Base-by-base conservation (phyloP, 129 eudicot genomes). In the Dittrichia graveolens region DNA sequence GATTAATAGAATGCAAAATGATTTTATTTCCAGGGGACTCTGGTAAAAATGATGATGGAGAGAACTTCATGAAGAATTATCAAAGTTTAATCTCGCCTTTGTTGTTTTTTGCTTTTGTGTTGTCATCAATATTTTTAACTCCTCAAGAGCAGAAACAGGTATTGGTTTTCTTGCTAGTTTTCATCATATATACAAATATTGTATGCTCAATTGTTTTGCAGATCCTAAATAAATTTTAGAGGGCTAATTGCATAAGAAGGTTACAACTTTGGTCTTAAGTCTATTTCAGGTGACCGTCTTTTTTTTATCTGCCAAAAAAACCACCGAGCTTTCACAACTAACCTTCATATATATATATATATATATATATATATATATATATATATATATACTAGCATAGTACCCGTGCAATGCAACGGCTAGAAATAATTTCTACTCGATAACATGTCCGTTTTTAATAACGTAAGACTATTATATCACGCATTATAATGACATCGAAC, bases 91-190 rank as follows among this genome's bases (percentile, higher is more conserved):
- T 78, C 68, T 46, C 83, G 42, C 77, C 84, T 38, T 75, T 78
- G 57, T 24, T 88, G 74, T 82, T 83, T 71, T 54, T 85, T 50
- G 79, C 63, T 44, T 85, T 81, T 80, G 85, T 78, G 50, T 73
- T 83, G 39, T 19, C 85, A 78, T 81, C 84, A 74, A 84, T 76
- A 46, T 64, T 81, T 45, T 44, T 34, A 66, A 71, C 55, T 72
- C 82, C 85, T 65, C 75, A 62, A 56, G 83, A 85, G 40, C 83
- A 83, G 56, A 81, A 83, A 57, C 83, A 88, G 91, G 95, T 88
- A 53, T 54, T 37, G 10, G 8, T 50, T 24, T 24, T 50, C 37
- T 38, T 50, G 38, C 42, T 43, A 31, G 11, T 53, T 15, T 73
- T 45, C 37, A 43, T 31, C 24, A 9, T 42, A 41, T 44, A 44